Evolutionary conservation across 108 stramenopile species (phyloP).

Genomic region (Skeletonema menzelii): DNA sequence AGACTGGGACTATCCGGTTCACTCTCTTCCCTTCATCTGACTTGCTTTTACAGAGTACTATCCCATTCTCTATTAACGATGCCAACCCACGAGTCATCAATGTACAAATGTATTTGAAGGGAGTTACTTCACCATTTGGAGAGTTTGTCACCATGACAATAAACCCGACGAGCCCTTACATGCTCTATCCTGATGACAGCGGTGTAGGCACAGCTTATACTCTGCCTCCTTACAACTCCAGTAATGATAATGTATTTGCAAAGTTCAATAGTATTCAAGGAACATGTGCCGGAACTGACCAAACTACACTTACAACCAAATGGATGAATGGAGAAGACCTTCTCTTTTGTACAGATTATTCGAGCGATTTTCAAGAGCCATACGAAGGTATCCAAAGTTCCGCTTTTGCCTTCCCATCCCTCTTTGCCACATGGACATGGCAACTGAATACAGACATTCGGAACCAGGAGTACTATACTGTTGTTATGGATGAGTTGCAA

Average conservation of each 20-base stretch:
- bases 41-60: background rate
- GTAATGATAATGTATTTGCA: too few species aligned
- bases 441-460: too few species aligned
- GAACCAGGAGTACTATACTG: background rate
- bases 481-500: background rate
- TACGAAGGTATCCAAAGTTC: too few species aligned
- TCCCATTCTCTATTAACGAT: background rate
- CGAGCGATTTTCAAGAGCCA: too few species aligned
- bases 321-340: too few species aligned
- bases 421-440: too few species aligned
- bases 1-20: background rate
- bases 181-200: background rate
- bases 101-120: background rate
- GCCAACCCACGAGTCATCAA: background rate
- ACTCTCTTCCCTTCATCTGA: background rate
- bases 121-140: background rate
- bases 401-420: too few species aligned
- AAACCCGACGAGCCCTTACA: background rate
- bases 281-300: too few species aligned
- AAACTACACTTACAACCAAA: too few species aligned
- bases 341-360: too few species aligned
- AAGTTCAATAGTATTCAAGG: background rate
- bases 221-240: background rate
- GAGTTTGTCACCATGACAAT: background rate
- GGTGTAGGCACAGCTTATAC: background rate